A percentile compares a stretch with the other conserved stretches of the same genome.
Evolutionary conservation across 2,329 filamentous ascomycete species (phyloP).

Genomic region (Trichoderma asperellum): DNA sequence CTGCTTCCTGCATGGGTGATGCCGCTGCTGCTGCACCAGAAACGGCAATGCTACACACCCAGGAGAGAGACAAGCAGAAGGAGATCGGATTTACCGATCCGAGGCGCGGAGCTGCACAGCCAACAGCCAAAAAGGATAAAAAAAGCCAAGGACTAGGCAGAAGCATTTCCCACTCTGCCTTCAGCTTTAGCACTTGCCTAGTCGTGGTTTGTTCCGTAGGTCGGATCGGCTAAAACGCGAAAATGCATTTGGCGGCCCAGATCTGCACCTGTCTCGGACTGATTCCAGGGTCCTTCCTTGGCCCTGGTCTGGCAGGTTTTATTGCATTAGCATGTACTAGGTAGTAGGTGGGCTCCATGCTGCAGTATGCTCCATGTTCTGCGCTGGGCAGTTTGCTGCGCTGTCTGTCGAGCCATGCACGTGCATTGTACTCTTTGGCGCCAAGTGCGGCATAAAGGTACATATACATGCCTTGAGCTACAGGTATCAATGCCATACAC

Average conservation of each 20-base stretch:
- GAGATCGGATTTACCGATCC: conserved; percentile 14
- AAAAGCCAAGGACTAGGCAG: conserved; percentile 13
- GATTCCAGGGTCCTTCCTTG: not conserved
- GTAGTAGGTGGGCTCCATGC: not conserved
- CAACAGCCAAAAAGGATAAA: not conserved
- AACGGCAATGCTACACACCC: not conserved
- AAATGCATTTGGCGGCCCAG: not conserved
- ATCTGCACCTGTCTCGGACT: not conserved
- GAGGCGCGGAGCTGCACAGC: not conserved
- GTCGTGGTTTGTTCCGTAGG: not conserved
- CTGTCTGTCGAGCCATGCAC: not conserved
- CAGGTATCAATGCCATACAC: not conserved
- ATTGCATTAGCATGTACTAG: too few species aligned
- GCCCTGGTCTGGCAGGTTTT: not conserved
- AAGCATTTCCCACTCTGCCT: conserved; percentile 1
- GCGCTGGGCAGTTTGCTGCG: not conserved
- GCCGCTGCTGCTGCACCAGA: not conserved
- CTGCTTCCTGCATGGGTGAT: not conserved
- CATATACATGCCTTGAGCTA: not conserved
- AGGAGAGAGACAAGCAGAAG: not conserved
- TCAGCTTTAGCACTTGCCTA: not conserved
- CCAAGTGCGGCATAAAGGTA: not conserved
- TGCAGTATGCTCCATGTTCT: not conserved
- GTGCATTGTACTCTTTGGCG: not conserved
- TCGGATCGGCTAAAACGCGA: not conserved